phyloP scores from a whole-genome alignment of 768 basidiomycete species.

The Naganishia vaughanmartiniae region DNA sequence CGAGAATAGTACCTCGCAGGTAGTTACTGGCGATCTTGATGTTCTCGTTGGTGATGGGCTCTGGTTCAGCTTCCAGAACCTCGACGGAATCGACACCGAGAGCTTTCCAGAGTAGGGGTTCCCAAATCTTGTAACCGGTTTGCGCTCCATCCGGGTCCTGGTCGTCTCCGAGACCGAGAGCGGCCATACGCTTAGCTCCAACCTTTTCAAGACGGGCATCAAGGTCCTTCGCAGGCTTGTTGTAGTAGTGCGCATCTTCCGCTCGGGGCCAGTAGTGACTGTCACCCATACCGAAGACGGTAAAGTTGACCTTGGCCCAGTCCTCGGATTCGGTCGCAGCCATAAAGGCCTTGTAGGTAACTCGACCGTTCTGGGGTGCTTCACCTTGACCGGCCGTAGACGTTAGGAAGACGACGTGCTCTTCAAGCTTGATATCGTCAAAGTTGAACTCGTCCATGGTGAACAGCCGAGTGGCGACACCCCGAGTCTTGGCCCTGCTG shows the following conservation, averaged over 20 bases:
- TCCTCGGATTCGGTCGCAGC: constrained; percentile 59
- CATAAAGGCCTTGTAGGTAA: constrained; percentile 74
- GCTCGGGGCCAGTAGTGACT: constrained; percentile 98
- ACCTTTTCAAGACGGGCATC: constrained; percentile 73
- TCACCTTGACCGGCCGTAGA: constrained; percentile 96
- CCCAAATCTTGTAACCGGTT: constrained; percentile 97
- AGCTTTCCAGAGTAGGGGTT: constrained; percentile 86
- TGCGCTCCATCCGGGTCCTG: constrained; percentile 94
- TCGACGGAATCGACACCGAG: constrained; percentile 86
- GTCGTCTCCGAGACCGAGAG: constrained; percentile 85
- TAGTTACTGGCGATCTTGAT: constrained; percentile 95
- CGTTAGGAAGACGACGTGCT: constrained; percentile 77
- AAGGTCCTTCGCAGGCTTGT: constrained; percentile 90
- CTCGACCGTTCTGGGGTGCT: constrained; percentile 91
- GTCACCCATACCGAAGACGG: constrained; percentile 94
- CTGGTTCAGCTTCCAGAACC: constrained; percentile 86
- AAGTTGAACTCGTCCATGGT: constrained; percentile 74
- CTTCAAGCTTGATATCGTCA: constrained; percentile 65
- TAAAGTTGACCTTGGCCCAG: constrained; percentile 64
- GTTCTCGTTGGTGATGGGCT: constrained; percentile 97
- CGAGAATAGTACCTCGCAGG: constrained; percentile 88
- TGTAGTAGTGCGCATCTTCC: constrained; percentile 97
- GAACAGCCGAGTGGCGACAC: constrained; percentile 69
- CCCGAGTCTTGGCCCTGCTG: constrained; percentile 76
- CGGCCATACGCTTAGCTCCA: constrained; percentile 70